Evolutionary conservation across 169 alveolate genomes (phyloP), one percentile per base, ranked within the genome.

Genomic region (Ophryocystis elektroscirrha): DNA sequence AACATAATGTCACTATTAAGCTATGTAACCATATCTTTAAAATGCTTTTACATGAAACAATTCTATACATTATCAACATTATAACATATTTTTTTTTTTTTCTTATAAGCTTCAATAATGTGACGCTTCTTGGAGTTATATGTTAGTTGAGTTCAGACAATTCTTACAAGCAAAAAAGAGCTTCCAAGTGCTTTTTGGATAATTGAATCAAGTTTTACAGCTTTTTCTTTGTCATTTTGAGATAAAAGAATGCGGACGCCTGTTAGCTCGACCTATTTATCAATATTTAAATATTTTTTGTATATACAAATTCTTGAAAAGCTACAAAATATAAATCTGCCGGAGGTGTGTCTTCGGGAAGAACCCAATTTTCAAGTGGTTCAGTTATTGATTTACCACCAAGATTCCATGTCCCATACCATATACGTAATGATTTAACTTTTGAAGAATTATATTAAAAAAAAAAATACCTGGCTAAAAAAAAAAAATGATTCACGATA

Each of bases 331-430:
- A 45, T 20, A 56, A n/a, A 37, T 56, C 63, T 38, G 44, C 48
- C 15, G 26, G 57, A 23, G 46, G 52, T n/a, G 19, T 18, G 39
- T 12, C 18, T 25, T 24, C 51, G 53, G 48, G 45, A n/a, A 44
- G 18, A n/a, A 56, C 52, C 63, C 63, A 56, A 5, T 26, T 50
- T 47, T 46, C 56, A 18, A 56, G 4, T 32, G 20, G 49, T 1
- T 56, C 63, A 43, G 46, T 26, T 25, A 28, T 56, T 27, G 15
- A 49, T 26, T 32, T n/a, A n/a, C 63, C 63, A 9, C 53, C 63
- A 25, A 36, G 6, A 37, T 56, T 56, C 63, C 63, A 56, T 24
- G 57, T 56, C 16, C 63, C 63, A 16, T 39, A 27, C 63, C 63
- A 56, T 18, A 56, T 2, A 0, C 57, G 0, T 42, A 56, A 32